These are phyloP conservation scores for Musa itinerans DNA, from an alignment of 176 grass and related monocot species.

Conservation along the genomic window DNA sequence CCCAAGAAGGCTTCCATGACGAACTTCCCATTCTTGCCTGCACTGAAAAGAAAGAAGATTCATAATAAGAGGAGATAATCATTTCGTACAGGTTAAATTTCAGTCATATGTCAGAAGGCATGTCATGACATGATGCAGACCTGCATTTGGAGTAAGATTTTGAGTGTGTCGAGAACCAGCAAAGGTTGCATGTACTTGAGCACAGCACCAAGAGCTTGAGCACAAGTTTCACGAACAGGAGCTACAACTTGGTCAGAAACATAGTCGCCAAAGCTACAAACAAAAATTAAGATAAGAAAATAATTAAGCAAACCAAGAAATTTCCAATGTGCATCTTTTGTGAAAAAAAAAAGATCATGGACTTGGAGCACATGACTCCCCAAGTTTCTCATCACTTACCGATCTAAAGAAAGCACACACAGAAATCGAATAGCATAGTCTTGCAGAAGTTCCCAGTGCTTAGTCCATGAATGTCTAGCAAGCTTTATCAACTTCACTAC, in stretches of 20 bases:
- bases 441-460: constrained; percentile 98
- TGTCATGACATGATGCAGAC: constrained; percentile 38
- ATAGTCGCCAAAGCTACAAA: constrained; percentile 90
- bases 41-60: constrained; percentile 70
- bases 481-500: constrained; percentile 63
- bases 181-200: constrained; percentile 95
- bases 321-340: no score
- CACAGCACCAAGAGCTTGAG: constrained; percentile 95
- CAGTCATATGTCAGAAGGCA: neutral
- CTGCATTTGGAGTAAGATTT: constrained; percentile 88
- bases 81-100: constrained; percentile 6
- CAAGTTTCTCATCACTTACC: constrained; percentile 39
- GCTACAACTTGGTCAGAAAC: constrained; percentile 99
- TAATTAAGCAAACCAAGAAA: neutral
- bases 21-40: constrained; percentile 99
- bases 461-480: constrained; percentile 56
- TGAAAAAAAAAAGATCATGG: no score
- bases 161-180: constrained; percentile 82
- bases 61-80: constrained; percentile 17
- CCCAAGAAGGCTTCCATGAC: constrained; percentile 95
- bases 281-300: constrained; percentile 11
- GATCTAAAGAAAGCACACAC: constrained; percentile 94
- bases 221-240: constrained; percentile 93
- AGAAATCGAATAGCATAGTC: constrained; percentile 95
- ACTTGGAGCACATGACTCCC: constrained; percentile 1